These are phyloP conservation scores for Leccinum subgranulosum DNA, from an alignment of 768 basidiomycete species.

Conservation along the genomic window DNA sequence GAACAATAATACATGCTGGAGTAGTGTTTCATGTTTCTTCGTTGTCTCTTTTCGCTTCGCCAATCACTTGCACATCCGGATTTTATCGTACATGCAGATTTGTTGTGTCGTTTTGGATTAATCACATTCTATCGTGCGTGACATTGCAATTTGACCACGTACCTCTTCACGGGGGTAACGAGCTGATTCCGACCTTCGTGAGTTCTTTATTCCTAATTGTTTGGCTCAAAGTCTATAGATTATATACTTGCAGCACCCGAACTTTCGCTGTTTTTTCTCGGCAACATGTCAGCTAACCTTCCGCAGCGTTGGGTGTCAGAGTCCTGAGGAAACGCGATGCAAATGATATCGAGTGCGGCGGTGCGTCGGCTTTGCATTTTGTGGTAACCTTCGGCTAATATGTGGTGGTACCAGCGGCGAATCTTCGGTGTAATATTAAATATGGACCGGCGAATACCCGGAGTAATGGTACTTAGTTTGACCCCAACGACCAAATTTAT, in stretches of 20 bases:
- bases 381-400: not conserved
- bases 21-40: not conserved
- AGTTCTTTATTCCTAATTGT: not conserved
- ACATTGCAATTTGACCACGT: not conserved
- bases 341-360: not conserved
- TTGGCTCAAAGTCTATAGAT: not conserved
- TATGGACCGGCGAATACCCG: not conserved
- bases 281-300: not conserved
- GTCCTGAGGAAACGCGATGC: not conserved
- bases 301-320: not conserved
- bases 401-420: not conserved
- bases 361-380: not conserved
- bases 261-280: not conserved
- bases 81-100: slow-evolving; percentile 14
- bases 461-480: not conserved
- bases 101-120: slow-evolving; percentile 19
- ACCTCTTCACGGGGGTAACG: not conserved
- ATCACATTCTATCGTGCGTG: slow-evolving; percentile 1
- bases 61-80: slow-evolving; percentile 2
- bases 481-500: not conserved
- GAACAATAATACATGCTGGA: slow-evolving; percentile 28
- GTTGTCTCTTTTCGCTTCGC: not conserved
- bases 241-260: not conserved
- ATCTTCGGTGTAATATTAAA: slow-evolving; percentile 7
- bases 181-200: not conserved